Evolutionary conservation across 768 basidiomycete species (phyloP).

Genomic region (Postia placenta): DNA sequence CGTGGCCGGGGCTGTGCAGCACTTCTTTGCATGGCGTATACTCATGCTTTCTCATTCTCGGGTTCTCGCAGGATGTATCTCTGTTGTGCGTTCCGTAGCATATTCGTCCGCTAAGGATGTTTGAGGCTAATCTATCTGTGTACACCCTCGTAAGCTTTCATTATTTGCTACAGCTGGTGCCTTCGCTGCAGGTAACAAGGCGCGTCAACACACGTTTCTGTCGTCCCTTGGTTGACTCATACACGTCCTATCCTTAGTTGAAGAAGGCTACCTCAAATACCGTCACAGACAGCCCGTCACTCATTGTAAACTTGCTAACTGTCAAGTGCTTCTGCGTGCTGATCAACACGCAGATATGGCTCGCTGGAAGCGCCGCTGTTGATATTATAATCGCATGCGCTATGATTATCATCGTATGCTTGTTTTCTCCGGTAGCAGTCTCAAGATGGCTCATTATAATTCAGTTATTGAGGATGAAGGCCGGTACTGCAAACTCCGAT

Average conservation of each 20-base stretch:
- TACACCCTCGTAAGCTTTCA: not conserved
- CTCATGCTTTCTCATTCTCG: conserved; percentile 2
- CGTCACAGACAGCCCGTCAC: not conserved
- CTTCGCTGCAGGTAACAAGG: not conserved
- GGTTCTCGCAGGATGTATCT: not conserved
- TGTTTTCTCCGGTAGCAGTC: not conserved
- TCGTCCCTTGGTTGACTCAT: not conserved
- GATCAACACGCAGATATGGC: not conserved
- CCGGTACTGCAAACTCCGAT: conserved; percentile 2
- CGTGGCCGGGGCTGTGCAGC: conserved; percentile 7
- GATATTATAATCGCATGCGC: conserved; percentile 1
- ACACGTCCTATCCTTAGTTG: not conserved
- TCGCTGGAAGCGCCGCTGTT: not conserved
- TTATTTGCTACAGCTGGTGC: not conserved
- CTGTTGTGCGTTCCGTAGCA: not conserved
- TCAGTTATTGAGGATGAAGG: conserved; percentile 2
- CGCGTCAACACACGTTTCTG: not conserved
- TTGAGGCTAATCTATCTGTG: not conserved
- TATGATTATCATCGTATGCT: not conserved
- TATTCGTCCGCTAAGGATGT: not conserved
- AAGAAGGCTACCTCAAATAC: not conserved
- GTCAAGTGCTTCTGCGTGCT: not conserved
- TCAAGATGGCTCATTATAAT: not conserved
- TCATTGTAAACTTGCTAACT: not conserved
- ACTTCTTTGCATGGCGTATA: conserved; percentile 9